phyloP scores from a whole-genome alignment of 495 filamentous ascomycete species.

The Annulohypoxylon stygium region DNA sequence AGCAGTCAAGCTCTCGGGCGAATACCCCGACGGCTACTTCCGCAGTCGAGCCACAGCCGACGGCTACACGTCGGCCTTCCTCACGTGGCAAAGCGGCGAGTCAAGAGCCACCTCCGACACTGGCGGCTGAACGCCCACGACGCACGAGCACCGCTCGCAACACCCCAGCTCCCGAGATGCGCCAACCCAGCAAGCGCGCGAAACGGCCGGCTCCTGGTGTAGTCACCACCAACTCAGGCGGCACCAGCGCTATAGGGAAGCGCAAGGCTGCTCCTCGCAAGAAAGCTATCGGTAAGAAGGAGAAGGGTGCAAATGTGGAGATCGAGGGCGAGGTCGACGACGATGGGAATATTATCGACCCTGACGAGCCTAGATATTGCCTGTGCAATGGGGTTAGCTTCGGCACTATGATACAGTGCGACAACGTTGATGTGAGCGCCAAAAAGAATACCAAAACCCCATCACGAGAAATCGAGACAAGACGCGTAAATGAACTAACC shows the following conservation, averaged over 20 bases:
- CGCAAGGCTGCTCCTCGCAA: conserved; percentile 82
- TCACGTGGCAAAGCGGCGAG: conserved; percentile 65
- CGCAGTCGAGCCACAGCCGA: conserved; percentile 36
- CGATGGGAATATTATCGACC: conserved; percentile 83
- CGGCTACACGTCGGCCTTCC: conserved; percentile 54
- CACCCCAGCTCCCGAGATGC: conserved; percentile 65
- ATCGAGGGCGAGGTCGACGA: conserved; percentile 69
- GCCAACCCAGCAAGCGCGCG: conserved; percentile 61
- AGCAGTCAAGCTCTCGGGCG: conserved; percentile 45
- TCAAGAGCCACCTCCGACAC: conserved; percentile 61
- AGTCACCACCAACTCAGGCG: conserved; percentile 78
- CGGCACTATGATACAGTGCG: conserved; percentile 95
- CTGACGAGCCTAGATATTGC: conserved; percentile 90
- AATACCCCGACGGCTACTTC: conserved; percentile 40
- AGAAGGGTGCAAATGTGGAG: conserved; percentile 62
- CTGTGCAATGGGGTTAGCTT: conserved; percentile 91
- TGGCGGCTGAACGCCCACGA: conserved; percentile 65
- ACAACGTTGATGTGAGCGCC: conserved; percentile 83
- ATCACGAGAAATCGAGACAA: conserved; percentile 20
- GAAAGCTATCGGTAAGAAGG: conserved; percentile 63
- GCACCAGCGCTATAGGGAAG: conserved; percentile 78
- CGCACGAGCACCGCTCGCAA: conserved; percentile 70
- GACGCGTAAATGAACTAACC: conserved; percentile 38
- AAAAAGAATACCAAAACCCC: conserved; percentile 37
- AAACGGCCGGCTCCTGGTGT: conserved; percentile 84